These are phyloP conservation scores for Hyaloscypha variabilis DNA, from an alignment of 495 filamentous ascomycete species.

Conservation along the genomic window DNA sequence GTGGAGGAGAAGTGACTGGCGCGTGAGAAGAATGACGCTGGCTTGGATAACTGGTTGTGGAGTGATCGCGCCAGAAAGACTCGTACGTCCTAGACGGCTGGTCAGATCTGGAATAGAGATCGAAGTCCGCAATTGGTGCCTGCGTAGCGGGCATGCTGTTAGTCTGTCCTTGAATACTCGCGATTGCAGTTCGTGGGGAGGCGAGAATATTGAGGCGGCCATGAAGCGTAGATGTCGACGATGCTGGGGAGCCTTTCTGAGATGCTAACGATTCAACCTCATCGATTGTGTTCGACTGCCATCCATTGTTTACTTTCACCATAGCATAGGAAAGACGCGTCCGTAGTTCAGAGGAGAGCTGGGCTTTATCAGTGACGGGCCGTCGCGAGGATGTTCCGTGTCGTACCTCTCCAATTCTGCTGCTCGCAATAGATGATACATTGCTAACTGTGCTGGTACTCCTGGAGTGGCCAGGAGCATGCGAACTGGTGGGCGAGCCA, in stretches of 20 bases:
- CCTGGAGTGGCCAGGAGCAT: constrained; percentile 58
- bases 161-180: constrained; percentile 32
- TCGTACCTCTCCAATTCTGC: constrained; percentile 75
- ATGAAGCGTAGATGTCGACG: constrained; percentile 53
- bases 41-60: constrained; percentile 23
- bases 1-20: constrained; percentile 14
- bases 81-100: constrained; percentile 41
- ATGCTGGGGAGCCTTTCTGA: constrained; percentile 60
- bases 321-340: constrained; percentile 86
- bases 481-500: constrained; percentile 30
- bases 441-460: constrained; percentile 61
- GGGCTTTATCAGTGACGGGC: constrained; percentile 18
- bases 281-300: constrained; percentile 69
- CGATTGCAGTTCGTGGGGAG: constrained; percentile 34
- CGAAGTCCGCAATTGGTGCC: constrained; percentile 36
- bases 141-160: constrained; percentile 24
- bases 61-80: constrained; percentile 47
- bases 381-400: background rate
- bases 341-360: constrained; percentile 64
- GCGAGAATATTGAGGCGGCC: constrained; percentile 40
- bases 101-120: constrained; percentile 38
- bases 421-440: constrained; percentile 57
- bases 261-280: constrained; percentile 72
- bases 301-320: constrained; percentile 86
- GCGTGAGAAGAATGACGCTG: constrained; percentile 18